phyloP scores from a whole-genome alignment of 1,284 basidiomycete species.

The Thecaphora thlaspeos region DNA sequence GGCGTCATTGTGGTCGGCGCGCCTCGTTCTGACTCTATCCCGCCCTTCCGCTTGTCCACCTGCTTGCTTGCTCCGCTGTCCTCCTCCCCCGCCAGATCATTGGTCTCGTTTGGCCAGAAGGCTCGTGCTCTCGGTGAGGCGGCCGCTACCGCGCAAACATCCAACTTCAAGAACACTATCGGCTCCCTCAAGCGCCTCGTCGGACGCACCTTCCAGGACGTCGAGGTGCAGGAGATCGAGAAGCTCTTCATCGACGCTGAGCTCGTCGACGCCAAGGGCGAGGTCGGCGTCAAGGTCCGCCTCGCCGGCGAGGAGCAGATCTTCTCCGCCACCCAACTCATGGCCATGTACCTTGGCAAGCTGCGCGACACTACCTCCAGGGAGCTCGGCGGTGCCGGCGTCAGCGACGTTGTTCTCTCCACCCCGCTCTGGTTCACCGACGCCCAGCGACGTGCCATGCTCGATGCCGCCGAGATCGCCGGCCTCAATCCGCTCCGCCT shows the following conservation, averaged over 20 bases:
- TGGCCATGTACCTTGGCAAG: slow-evolving; percentile 57
- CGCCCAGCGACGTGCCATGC: slow-evolving; percentile 52
- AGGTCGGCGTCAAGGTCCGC: slow-evolving; percentile 56
- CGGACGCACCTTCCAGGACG: slow-evolving; percentile 50
- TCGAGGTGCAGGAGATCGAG: slow-evolving; percentile 51
- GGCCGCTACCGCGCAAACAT: slow-evolving; percentile 55
- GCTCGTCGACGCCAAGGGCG: slow-evolving; percentile 54
- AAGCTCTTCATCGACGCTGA: slow-evolving; percentile 57
- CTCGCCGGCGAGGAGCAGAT: slow-evolving; percentile 51
- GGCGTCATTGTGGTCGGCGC: too few species aligned
- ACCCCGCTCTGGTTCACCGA: slow-evolving; percentile 57
- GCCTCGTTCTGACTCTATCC: too few species aligned
- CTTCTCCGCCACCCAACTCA: slow-evolving; percentile 56
- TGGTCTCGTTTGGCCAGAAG: slow-evolving; percentile 57
- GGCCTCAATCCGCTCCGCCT: slow-evolving; percentile 56
- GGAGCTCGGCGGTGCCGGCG: slow-evolving; percentile 51
- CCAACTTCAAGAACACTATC: slow-evolving; percentile 58
- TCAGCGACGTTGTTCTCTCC: slow-evolving; percentile 56
- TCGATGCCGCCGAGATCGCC: slow-evolving; percentile 56
- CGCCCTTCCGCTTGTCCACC: too few species aligned
- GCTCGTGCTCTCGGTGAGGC: slow-evolving; percentile 55
- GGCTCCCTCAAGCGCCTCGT: slow-evolving; percentile 57
- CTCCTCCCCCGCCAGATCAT: too few species aligned
- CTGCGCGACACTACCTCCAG: slow-evolving; percentile 53
- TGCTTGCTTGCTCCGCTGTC: too few species aligned